These are phyloP conservation scores for Pseudocercospora cruenta DNA, from an alignment of 2,329 filamentous ascomycete genomes.

Conservation along the genomic window DNA sequence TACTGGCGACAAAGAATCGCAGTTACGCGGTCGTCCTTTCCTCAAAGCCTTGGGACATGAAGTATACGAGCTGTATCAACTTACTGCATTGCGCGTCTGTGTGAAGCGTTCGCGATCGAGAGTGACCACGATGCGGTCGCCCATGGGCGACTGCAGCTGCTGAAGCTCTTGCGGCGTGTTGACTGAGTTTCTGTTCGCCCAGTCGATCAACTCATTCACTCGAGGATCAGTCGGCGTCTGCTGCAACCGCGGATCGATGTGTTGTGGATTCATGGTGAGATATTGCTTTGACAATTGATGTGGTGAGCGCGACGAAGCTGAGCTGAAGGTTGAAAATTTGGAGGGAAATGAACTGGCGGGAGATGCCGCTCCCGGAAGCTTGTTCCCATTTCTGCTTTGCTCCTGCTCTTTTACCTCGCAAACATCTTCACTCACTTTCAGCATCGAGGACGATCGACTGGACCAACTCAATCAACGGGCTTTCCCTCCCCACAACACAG, in stretches of 20 bases:
- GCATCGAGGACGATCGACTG: not conserved
- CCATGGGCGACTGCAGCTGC: not conserved
- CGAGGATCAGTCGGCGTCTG: not conserved
- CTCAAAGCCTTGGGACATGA: not conserved
- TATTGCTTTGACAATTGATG: conserved; percentile 2
- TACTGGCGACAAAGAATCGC: not conserved
- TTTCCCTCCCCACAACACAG: not conserved
- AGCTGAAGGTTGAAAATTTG: no score
- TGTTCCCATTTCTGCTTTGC: not conserved
- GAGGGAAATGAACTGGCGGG: no score
- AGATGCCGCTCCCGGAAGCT: not conserved
- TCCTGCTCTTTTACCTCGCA: not conserved
- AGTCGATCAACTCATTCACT: not conserved
- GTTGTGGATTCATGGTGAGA: not conserved
- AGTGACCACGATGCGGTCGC: conserved; percentile 17
- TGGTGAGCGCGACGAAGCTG: no score
- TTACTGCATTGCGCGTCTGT: conserved; percentile 30
- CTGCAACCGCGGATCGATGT: not conserved
- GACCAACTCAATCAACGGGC: not conserved
- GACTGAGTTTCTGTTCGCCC: not conserved
- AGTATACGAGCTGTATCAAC: conserved; percentile 7
- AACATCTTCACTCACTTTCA: not conserved
- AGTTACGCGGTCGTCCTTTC: not conserved
- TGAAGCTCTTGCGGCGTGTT: not conserved
- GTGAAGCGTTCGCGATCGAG: conserved; percentile 28